These are phyloP conservation scores for Toxicodendron radicans DNA, from an alignment of 345 rosid species.

Conservation along the genomic window DNA sequence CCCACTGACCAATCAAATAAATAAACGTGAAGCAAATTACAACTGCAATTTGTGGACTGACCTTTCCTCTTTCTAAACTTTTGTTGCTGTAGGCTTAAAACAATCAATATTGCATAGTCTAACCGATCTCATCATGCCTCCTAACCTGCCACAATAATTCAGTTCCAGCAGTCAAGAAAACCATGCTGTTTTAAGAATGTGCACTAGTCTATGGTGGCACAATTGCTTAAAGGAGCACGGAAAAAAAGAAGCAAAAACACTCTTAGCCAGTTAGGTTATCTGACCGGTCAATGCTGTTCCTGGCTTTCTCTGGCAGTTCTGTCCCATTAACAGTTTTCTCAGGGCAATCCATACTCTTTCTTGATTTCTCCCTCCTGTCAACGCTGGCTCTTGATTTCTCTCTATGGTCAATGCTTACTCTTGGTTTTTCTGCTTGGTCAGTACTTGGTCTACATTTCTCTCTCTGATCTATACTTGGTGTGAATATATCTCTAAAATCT, in stretches of 20 bases:
- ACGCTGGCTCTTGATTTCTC: conserved; percentile 59
- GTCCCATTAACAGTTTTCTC: conserved; percentile 42
- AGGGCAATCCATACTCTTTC: conserved; percentile 43
- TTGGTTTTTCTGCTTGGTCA: conserved; percentile 64
- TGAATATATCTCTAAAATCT: conserved; percentile 56
- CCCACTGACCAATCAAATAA: conserved; percentile 21
- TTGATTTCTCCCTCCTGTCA: conserved; percentile 54
- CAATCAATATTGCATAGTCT: conserved; percentile 88
- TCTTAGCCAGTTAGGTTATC: conserved; percentile 5
- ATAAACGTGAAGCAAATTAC: conserved; percentile 22
- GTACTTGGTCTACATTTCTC: conserved; percentile 51
- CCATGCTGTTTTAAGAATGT: background rate
- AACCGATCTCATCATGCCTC: conserved; percentile 84
- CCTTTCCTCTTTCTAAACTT: conserved; percentile 35
- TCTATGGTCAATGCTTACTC: conserved; percentile 41
- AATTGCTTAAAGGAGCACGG: background rate
- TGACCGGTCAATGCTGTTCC: conserved; percentile 87
- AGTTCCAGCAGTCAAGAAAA: conserved; percentile 17
- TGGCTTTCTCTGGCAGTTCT: conserved; percentile 61
- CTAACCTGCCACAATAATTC: conserved; percentile 57
- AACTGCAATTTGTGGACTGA: conserved; percentile 26
- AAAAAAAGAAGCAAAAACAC: conserved; percentile 8
- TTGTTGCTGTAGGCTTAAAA: conserved; percentile 73
- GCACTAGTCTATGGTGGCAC: background rate
- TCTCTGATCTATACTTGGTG: conserved; percentile 36